A percentile compares a stretch with the other conserved stretches of the same genome.
phyloP scores from a whole-genome alignment of 495 filamentous ascomycete genomes.

The Penicillium salamii region DNA sequence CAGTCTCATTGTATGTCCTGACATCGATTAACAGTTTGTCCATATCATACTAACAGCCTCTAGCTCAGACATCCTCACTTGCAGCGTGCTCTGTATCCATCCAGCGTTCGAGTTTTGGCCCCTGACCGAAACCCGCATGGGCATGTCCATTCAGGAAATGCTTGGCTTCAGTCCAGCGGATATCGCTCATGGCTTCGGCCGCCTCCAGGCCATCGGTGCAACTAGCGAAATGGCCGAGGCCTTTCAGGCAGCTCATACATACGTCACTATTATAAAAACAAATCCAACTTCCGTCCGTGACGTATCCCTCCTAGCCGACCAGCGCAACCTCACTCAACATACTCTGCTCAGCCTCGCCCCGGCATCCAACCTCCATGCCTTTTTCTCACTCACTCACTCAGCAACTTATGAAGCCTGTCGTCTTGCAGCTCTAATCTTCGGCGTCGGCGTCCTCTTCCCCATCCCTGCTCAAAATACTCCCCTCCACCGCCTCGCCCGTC shows the following conservation, averaged over 20 bases:
- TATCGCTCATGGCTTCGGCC: conserved; percentile 26
- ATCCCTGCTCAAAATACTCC: conserved; percentile 38
- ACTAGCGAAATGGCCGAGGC: conserved; percentile 30
- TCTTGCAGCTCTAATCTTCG: conserved; percentile 32
- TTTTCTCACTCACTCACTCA: conserved; percentile 16
- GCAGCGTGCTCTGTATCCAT: conserved; percentile 21
- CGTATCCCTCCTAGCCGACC: conserved; percentile 31
- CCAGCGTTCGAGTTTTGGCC: conserved; percentile 39
- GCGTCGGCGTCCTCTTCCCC: conserved; percentile 40
- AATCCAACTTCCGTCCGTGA: conserved; percentile 15
- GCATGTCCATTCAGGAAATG: conserved; percentile 24
- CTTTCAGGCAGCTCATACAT: conserved; percentile 28
- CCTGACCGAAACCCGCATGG: conserved; percentile 18
- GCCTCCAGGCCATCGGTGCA: conserved; percentile 28
- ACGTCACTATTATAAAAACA: conserved; percentile 26
- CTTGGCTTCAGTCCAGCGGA: conserved; percentile 23
- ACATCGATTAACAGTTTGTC: neutral
- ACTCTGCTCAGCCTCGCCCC: conserved; percentile 30
- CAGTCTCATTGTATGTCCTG: conserved; percentile 36
- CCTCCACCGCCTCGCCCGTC: conserved; percentile 21
- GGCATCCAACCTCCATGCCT: conserved; percentile 14
- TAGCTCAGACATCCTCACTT: conserved; percentile 39
- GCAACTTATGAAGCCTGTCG: conserved; percentile 39
- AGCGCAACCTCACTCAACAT: conserved; percentile 37
- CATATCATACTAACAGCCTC: conserved; percentile 3